A percentile compares a stretch with the other conserved stretches of the same genome.
phyloP scores from a whole-genome alignment of 2,329 filamentous ascomycete species.

The Botryotinia narcissicola region DNA sequence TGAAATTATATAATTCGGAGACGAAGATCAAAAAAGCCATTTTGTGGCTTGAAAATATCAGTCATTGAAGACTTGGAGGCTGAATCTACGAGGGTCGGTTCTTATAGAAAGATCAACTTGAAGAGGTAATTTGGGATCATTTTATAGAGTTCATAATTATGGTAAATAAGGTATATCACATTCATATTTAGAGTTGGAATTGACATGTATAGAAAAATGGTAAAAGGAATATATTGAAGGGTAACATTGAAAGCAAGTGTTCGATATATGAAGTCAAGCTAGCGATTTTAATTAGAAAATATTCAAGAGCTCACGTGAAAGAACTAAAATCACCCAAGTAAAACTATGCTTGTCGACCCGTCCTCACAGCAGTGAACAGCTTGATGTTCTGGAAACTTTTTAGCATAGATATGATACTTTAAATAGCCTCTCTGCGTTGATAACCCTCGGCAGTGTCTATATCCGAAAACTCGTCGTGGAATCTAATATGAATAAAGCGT shows the following conservation, averaged over 20 bases:
- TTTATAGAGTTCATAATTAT: background rate
- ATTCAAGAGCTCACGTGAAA: background rate
- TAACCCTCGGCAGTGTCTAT: background rate
- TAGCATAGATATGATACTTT: background rate
- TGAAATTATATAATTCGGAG: background rate
- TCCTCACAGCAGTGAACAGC: background rate
- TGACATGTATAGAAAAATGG: background rate
- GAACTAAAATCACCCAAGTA: background rate
- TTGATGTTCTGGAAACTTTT: background rate
- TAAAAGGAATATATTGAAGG: background rate
- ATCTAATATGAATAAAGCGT: background rate
- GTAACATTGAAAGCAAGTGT: no score
- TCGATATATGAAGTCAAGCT: background rate
- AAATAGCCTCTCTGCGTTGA: background rate
- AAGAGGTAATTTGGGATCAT: background rate
- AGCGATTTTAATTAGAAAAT: background rate
- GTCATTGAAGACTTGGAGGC: background rate
- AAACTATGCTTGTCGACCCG: background rate
- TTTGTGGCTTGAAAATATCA: background rate
- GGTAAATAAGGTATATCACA: fast-evolving
- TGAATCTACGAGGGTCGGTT: background rate
- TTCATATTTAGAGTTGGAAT: no score
- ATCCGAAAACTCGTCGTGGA: background rate
- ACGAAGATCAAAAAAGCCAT: background rate
- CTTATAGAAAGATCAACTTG: background rate